Evolutionary conservation across 2,329 filamentous ascomycete genomes (phyloP), one percentile per base, ranked within the genome.

Genomic region (Alternaria panax): DNA sequence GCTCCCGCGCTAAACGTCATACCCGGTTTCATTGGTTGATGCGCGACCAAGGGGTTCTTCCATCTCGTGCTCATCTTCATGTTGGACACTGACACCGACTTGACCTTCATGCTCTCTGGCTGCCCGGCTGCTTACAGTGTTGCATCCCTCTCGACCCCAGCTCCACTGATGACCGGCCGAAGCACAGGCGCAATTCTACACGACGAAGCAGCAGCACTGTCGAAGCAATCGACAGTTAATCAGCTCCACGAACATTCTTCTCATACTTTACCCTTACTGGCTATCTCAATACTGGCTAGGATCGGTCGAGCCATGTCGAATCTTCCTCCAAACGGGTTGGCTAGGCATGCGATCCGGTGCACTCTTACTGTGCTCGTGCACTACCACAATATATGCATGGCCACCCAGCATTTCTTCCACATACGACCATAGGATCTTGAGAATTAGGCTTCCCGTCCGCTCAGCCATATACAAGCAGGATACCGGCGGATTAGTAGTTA

Each of bases 1-100:
- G 57, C 57, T 51, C 41, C 45, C 40, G 46, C 57, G 57, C 57
- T 59, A 59, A 59, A 59, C 57, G 57, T 59, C 57, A 59, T 59
- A 51, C 52, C 57, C 32, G 52, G 52, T 56, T 40, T 56, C 45
- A 59, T 59, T 59, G 57, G 57, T 40, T 30, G 52, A 50, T 45
- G 57, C 57, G 38, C 38, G 20, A 20, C 24, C 52, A 45, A 59
- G 52, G 57, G 57, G 52, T 51, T 51, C 48, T 18, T 14, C 18
- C 12, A 41, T 41, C 20, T 22, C 38, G 24, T 28, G 42, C 24
- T 46, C 42, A 20, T 46, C 42, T 28, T 20, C 34, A 18, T 30
- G 11, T 27, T 8, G 24, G 16, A 16, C n/a, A 40, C 40, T 14
- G 27, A 51, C 7, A 51, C 48, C 11, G 11, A 28, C 34, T 8